Base-by-base conservation (phyloP, 1,284 basidiomycete species). In the Sporisorium graminicola region DNA sequence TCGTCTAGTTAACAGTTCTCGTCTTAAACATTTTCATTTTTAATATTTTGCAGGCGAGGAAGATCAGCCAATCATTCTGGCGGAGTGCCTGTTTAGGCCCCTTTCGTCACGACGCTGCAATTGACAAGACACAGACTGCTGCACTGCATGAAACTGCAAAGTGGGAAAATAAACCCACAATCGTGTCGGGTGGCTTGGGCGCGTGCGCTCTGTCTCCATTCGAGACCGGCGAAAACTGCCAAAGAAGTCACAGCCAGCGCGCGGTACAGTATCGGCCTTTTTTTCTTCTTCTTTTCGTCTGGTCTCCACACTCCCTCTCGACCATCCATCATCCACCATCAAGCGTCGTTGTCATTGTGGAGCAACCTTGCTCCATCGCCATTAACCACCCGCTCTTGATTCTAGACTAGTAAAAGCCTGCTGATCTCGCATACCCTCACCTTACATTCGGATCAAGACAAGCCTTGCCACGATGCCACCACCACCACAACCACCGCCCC, bases 401-500 rank as follows among this genome's bases (percentile, higher is more conserved):
- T n/a, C n/a, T n/a, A n/a, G n/a, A n/a, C 35, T 14, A 35, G 35
- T 6, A 8, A 13, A 35, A 3, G 3, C 35, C 13, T 35, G 14
- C 35, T 13, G 8, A 14, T 35, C 26, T 27, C 44, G 14, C 24
- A n/a, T n/a, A 27, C 3, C 22, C 5, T 24, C 5, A 27, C 26
- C 44, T 13, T 18, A 27, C 27, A 49, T 22, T 5, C 18, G 29
- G 18, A 29, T 29, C 47, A 50, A 29, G 20, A n/a, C 27, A 31
- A 31, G 24, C 18, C 9, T 53, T 52, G 3, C 22, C n/a, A 51
- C 22, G 24, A 73, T 55, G 53, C 62, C 62, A 37, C 70, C 70
- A 22, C 60, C 70, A 26, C 59, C 59, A 20, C 65, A 47, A 14
- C 65, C 40, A 8, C 58, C 47, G 3, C 58, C 40, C 12, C 54